Base-by-base conservation (phyloP, 2,329 filamentous ascomycete genomes). In the Penicillium rolfsii region DNA sequence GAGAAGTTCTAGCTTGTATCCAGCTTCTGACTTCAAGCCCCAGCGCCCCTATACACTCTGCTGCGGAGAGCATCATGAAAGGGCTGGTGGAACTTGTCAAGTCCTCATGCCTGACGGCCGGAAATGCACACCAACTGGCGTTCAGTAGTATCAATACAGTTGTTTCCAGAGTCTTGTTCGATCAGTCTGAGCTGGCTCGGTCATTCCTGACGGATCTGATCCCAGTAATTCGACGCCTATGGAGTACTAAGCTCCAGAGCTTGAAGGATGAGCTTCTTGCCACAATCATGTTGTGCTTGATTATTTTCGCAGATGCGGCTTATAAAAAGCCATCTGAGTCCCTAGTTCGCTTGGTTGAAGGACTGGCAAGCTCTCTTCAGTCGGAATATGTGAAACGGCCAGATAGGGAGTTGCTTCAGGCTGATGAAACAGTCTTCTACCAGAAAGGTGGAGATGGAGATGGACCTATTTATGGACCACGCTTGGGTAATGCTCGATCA, bases 181-280 rank as follows among this genome's bases (percentile, higher is more conserved):
- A 97, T 70, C 85, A 91, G 62, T 82, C 88, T 14, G 75, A 81
- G 0, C 81, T 92, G 55, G 85, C 89, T 3, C 84, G 84, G 64
- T 81, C 80, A 36, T 78, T 89, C 40, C 82, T 89, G 16, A 79
- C 81, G 57, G 82, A 85, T 6, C 73, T 93, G 7, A 72, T 97
- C 26, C 89, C 91, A 1, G 75, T 93, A 48, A 86, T 97, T 65
- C 86, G 85, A 58, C 84, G 86, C 53, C 87, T 92, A 78, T 99
- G 94, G 93, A 84, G 85, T n/a, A 69, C 67, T 41, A 91, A 90
- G 67, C 84, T 85, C 49, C 76, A 84, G 28, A 83, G 84, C 14
- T 67, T 95, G 53, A 87, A 89, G 67, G 90, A 94, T 65, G 91
- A 93, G 73, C 89, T 97, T 73, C 81, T 96, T 36, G 87, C 87